Evolutionary conservation across 1,284 basidiomycete genomes (phyloP), one percentile per base, ranked within the genome.

Genomic region (Paramarasmius palmivorus): DNA sequence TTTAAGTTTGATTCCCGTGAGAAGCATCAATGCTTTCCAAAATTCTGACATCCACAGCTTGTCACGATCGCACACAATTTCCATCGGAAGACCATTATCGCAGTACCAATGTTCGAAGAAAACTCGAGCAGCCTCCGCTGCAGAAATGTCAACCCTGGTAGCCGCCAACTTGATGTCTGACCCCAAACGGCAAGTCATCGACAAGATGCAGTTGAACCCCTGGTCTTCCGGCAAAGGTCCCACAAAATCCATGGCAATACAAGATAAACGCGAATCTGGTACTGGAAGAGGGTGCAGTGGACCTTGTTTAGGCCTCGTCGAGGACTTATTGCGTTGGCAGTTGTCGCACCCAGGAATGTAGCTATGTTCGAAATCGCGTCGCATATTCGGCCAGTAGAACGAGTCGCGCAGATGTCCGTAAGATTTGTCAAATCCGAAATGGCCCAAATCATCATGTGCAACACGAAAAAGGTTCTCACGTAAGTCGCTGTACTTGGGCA

Each of bases 351-450:
- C 40, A 0, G 59, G 50, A 2, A 60, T 45, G 3, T 69, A 59
- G 3, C 48, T 17, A 2, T 54, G 8, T 4, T 62, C 56, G 0
- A 70, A 57, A 19, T 72, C 64, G 0, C 19, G 14, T 0, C 58
- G 7, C 67, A 73, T 71, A 17, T 59, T 53, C 0, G 64, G 69
- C 71, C 71, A 74, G 50, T 68, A 72, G 53, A 63, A 74, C 0
- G 58, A 54, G 4, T 53, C 34, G 0, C 59, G 50, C 0, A 72
- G 53, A 0, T 52, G 23, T 0, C 52, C 58, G 49, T 70, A 66
- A 6, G 58, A 61, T 50, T 71, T 72, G 14, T 64, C 53, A 0
- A 52, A 34, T 1, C 70, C 67, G 26, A 69, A 65, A 36, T 73
- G 70, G 1, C 69, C 63, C 0, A 66, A 46, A 0, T 48, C 20